Evolutionary conservation across 768 basidiomycete species (phyloP), one percentile per base, ranked within the genome.

Genomic region (Trametes sanguinea): DNA sequence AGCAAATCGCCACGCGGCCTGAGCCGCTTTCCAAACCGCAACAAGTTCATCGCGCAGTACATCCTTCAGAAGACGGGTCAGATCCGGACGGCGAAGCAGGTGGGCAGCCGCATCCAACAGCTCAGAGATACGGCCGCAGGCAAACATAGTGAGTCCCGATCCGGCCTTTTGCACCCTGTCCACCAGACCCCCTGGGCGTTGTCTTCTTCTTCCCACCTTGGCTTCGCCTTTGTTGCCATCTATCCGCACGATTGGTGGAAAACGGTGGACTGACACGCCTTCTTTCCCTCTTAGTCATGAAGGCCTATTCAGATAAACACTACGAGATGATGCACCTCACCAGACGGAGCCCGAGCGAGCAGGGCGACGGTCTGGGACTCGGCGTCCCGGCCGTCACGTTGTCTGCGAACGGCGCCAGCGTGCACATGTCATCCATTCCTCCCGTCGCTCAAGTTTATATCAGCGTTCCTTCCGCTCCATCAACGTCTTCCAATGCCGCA

Each of bases 41-140:
- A 92, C 74, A 82, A 86, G 50, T 92, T 90, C 74, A 88, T 91
- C 64, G 88, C 89, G 54, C 87, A 92, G 65, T 86, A 88, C 74
- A 90, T 92, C 70, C 84, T 78, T 69, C 77, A 79, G 39, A 82
- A 80, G 64, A 92, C 90, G 0, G 88, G 89, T 27, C 85, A 87
- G 71, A 78, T 81, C 62, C 81, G 90, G 61, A 87, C 87, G 7
- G 83, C 89, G 27, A 91, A 91, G 72, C 89, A 91, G 73, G 89
- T 92, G 50, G 89, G 90, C 60, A 89, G 87, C 69, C 87, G 90
- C 57, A 77, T 92, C 35, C 90, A 92, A 70, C 89, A 91, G 69
- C 81, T 92, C 54, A 77, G 88, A 66, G 89, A 92, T 72, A 87
- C 88, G 2, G 82, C 85, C 66, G 85, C 87, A 51, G 89, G 88